A percentile compares a stretch with the other conserved stretches of the same genome.
These are phyloP conservation scores for Pestalotiopsis sp. DNA, from an alignment of 2,329 filamentous ascomycete genomes.

Conservation along the genomic window DNA sequence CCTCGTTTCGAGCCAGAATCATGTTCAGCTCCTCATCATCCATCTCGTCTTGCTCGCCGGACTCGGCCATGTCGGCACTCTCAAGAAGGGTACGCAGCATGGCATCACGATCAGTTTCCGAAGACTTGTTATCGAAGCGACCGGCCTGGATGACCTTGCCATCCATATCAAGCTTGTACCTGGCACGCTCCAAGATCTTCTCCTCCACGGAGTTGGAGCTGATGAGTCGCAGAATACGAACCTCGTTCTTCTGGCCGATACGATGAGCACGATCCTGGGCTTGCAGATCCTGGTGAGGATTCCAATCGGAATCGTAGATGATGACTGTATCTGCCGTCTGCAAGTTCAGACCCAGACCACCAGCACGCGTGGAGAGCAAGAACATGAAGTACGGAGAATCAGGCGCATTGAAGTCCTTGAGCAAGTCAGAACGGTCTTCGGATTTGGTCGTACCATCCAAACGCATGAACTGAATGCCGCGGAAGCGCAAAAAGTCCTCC, in stretches of 20 bases:
- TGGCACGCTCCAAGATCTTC: slow-evolving; percentile 94
- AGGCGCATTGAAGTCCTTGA: slow-evolving; percentile 87
- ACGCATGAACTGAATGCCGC: slow-evolving; percentile 83
- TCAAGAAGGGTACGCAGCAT: slow-evolving; percentile 94
- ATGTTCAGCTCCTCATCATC: slow-evolving; percentile 97
- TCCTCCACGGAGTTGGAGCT: slow-evolving; percentile 97
- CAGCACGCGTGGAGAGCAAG: slow-evolving; percentile 95
- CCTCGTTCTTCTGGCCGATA: slow-evolving; percentile 99
- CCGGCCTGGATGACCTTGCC: slow-evolving; percentile 99
- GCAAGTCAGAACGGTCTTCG: slow-evolving; percentile 90
- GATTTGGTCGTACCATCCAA: slow-evolving; percentile 97
- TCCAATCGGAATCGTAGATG: slow-evolving; percentile 99
- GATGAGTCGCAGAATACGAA: slow-evolving; percentile 92
- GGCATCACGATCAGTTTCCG: slow-evolving; percentile 95
- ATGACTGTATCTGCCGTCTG: slow-evolving; percentile 99
- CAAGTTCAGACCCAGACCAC: slow-evolving; percentile 94
- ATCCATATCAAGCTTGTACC: slow-evolving; percentile 99
- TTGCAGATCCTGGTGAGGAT: slow-evolving; percentile 98
- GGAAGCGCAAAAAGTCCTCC: slow-evolving; percentile 92
- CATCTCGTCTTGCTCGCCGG: slow-evolving; percentile 89
- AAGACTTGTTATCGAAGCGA: slow-evolving; percentile 99
- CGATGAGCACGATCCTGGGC: slow-evolving; percentile 99
- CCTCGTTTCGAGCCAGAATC: slow-evolving; percentile 86
- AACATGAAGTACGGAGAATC: slow-evolving; percentile 96
- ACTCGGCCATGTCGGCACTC: slow-evolving; percentile 70